Percentiles rank a stretch among this genome's conserved stretches.
These are phyloP conservation scores for Plasmodium cynomolgi DNA, from an alignment of 169 alveolate genomes.

Conservation along the genomic window DNA sequence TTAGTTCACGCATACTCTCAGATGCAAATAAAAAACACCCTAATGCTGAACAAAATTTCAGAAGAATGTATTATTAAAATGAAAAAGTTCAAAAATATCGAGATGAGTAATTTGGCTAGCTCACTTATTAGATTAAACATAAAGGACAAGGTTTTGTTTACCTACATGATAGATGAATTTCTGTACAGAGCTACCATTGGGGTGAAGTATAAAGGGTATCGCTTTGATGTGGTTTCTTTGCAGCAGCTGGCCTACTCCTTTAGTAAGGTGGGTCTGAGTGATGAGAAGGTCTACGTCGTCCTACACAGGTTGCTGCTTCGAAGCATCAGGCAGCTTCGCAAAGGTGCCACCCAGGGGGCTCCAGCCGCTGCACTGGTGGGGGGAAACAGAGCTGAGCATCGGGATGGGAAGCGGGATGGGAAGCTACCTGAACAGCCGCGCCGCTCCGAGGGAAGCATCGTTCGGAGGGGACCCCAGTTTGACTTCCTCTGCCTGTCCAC, in stretches of 20 bases:
- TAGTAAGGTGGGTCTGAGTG: slow-evolving; percentile 59
- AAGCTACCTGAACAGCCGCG: not conserved
- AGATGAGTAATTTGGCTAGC: slow-evolving; percentile 68
- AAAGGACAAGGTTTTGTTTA: slow-evolving; percentile 46
- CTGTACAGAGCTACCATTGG: slow-evolving; percentile 70
- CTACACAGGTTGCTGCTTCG: slow-evolving; percentile 18
- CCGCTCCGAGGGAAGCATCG: not conserved
- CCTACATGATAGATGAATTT: slow-evolving; percentile 66
- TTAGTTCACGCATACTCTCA: slow-evolving; percentile 46
- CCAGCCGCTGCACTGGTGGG: not conserved
- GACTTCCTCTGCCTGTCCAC: slow-evolving; percentile 59
- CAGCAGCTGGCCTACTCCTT: slow-evolving; percentile 67
- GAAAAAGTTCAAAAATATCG: slow-evolving; percentile 62
- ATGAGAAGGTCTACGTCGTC: slow-evolving; percentile 29
- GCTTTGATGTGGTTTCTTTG: slow-evolving; percentile 46
- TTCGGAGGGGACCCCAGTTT: not conserved
- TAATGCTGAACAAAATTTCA: slow-evolving; percentile 20
- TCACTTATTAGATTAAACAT: slow-evolving; percentile 42
- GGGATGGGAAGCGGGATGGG: not conserved
- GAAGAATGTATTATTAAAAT: slow-evolving; percentile 32
- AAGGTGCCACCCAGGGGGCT: not conserved
- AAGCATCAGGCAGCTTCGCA: slow-evolving; percentile 8
- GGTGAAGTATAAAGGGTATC: slow-evolving; percentile 16
- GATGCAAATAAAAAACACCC: slow-evolving; percentile 35
- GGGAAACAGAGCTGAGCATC: not conserved